These are phyloP conservation scores for Megacollybia marginata DNA, from an alignment of 768 basidiomycete genomes.

Conservation along the genomic window DNA sequence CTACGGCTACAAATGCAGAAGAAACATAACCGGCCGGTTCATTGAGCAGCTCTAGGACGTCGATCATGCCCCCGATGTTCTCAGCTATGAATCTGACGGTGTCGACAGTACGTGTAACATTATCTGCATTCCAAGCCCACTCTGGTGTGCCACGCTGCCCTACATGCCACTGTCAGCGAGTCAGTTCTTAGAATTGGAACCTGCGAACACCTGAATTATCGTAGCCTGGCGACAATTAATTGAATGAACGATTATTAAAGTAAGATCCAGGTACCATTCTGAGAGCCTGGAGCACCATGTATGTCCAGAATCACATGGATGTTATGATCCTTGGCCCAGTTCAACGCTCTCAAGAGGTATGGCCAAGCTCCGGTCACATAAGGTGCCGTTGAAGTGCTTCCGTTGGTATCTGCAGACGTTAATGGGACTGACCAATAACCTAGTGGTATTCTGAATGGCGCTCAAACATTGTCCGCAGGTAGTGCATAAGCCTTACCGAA, in stretches of 20 bases:
- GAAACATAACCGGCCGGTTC: conserved; percentile 55
- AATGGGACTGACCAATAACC: conserved; percentile 79
- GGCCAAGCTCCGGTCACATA: conserved; percentile 63
- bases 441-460: conserved; percentile 47
- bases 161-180: no score
- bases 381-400: conserved; percentile 26
- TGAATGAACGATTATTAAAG: background rate
- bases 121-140: conserved; percentile 49
- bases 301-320: conserved; percentile 71
- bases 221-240: conserved; percentile 34
- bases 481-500: conserved; percentile 39
- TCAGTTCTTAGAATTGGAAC: conserved; percentile 36
- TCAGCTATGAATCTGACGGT: conserved; percentile 47
- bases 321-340: conserved; percentile 54
- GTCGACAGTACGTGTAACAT: conserved; percentile 48
- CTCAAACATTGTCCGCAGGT: background rate
- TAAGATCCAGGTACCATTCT: conserved; percentile 18
- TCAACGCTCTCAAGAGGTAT: conserved; percentile 54
- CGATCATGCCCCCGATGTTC: conserved; percentile 48
- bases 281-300: conserved; percentile 62
- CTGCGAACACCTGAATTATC: conserved; percentile 71
- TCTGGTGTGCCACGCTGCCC: conserved; percentile 5
- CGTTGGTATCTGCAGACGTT: conserved; percentile 43
- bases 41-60: conserved; percentile 63
- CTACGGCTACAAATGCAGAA: conserved; percentile 30